Percentiles rank a stretch among this genome's conserved stretches.
Conservation (phyloP, 2,329 filamentous ascomycete species). For the Claviceps arundinis region DNA sequence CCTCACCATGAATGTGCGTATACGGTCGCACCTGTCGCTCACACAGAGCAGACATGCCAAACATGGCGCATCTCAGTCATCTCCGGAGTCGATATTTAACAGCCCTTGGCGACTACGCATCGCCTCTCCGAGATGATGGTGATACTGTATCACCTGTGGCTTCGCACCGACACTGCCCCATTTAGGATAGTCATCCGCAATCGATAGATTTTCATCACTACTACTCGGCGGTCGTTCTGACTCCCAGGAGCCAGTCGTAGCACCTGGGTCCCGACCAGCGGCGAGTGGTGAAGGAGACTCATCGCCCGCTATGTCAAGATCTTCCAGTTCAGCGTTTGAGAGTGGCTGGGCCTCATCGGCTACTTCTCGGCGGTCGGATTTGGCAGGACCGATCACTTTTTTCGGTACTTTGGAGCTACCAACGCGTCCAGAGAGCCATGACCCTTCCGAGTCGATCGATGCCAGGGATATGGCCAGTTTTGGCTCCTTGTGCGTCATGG, state of each 20-base stretch:
- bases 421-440: conserved; percentile 76
- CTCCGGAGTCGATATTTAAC: conserved; percentile 27
- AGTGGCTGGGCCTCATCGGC: conserved; percentile 1
- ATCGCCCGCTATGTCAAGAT: conserved; percentile 49
- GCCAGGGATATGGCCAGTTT: conserved; percentile 77
- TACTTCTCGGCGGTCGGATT: conserved; percentile 17
- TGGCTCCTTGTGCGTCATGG: conserved; percentile 35
- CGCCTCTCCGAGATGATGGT: conserved; percentile 25
- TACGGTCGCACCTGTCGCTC: neutral
- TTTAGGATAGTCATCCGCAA: conserved; percentile 28
- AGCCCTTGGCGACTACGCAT: conserved; percentile 41
- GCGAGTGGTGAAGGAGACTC: conserved; percentile 52
- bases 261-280: conserved; percentile 14
- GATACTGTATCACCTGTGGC: conserved; percentile 47
- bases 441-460: conserved; percentile 89
- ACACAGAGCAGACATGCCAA: conserved; percentile 4
- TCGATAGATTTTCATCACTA: conserved; percentile 43
- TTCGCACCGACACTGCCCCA: conserved; percentile 38
- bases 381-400: conserved; percentile 28
- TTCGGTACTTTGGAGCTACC: conserved; percentile 34
- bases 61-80: conserved; percentile 19
- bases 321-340: conserved; percentile 29
- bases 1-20: too few species aligned
- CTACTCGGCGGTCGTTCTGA: conserved; percentile 28
- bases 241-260: conserved; percentile 28